Evolutionary conservation across 106 monocot genomes (phyloP).

Genomic region (Acanthochlamys bracteata): DNA sequence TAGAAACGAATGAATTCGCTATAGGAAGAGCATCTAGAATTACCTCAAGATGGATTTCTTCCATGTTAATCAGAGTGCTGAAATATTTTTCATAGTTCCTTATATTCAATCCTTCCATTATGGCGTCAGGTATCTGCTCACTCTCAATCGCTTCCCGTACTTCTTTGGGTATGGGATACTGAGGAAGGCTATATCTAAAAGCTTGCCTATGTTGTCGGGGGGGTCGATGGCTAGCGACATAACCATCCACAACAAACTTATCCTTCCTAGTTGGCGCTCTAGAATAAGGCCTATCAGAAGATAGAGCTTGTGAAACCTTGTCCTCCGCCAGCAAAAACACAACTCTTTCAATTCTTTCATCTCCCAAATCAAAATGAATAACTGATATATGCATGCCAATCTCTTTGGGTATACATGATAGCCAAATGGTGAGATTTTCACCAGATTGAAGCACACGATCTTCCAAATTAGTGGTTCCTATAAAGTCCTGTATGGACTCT

Average conservation of each 20-base stretch:
- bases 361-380: slow-evolving; percentile 73
- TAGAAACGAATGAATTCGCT: no score
- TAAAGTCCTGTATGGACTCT: slow-evolving; percentile 25
- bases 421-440: slow-evolving; percentile 64
- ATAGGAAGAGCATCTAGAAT: not conserved
- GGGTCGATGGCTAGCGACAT: slow-evolving; percentile 55
- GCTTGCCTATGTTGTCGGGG: slow-evolving; percentile 13
- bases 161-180: slow-evolving; percentile 47
- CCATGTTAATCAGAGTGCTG: slow-evolving; percentile 68
- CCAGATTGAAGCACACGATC: slow-evolving; percentile 72
- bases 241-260: slow-evolving; percentile 30
- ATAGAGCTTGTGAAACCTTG: slow-evolving; percentile 54
- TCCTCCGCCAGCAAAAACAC: slow-evolving; percentile 89
- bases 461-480: slow-evolving; percentile 56
- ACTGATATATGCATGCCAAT: slow-evolving; percentile 75
- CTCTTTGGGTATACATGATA: slow-evolving; percentile 83
- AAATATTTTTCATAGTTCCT: slow-evolving; percentile 58
- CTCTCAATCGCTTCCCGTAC: slow-evolving; percentile 51
- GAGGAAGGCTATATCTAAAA: slow-evolving; percentile 34
- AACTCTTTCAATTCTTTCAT: slow-evolving; percentile 81
- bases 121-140: slow-evolving; percentile 52
- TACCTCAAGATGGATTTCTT: slow-evolving; percentile 93
- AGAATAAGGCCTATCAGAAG: slow-evolving; percentile 52
- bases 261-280: slow-evolving; percentile 30
- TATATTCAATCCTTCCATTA: slow-evolving; percentile 37